Percentiles rank a stretch among this genome's conserved stretches.
These are phyloP conservation scores for Xanthoconium separans DNA, from an alignment of 1,284 basidiomycete species.

Conservation along the genomic window DNA sequence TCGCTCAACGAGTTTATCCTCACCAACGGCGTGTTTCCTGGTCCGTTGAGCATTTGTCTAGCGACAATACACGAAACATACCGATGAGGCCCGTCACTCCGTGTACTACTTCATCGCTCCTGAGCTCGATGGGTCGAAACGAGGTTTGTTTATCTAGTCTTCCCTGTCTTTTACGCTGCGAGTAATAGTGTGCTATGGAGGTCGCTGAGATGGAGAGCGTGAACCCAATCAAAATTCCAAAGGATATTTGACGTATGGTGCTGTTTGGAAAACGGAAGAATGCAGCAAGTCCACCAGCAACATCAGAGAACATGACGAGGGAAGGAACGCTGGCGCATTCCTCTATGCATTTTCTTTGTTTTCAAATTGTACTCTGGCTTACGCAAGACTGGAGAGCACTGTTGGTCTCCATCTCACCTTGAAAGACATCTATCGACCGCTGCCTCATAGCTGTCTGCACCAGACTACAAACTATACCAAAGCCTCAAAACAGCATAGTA, in stretches of 20 bases:
- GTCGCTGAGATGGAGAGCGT: constrained; percentile 67
- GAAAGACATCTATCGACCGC: too few relatives aligned
- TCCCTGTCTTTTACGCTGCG: constrained; percentile 41
- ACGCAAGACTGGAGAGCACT: too few relatives aligned
- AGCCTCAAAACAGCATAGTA: too few relatives aligned
- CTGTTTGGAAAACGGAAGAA: constrained; percentile 40
- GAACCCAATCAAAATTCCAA: constrained; percentile 69
- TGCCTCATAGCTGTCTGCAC: too few relatives aligned
- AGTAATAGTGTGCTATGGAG: constrained; percentile 49
- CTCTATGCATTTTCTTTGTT: too few relatives aligned
- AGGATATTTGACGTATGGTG: constrained; percentile 49
- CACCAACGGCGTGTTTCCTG: constrained; percentile 93
- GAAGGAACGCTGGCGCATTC: too few relatives aligned
- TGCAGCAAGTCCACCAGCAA: constrained; percentile 14
- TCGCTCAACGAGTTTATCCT: constrained; percentile 91
- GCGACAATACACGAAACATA: constrained; percentile 32
- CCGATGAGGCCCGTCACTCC: constrained; percentile 86
- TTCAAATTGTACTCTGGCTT: too few relatives aligned
- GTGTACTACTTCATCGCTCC: constrained; percentile 70
- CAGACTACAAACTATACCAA: too few relatives aligned
- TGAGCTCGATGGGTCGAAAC: constrained; percentile 68
- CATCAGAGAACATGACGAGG: constrained; percentile 24
- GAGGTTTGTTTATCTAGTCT: constrained; percentile 39
- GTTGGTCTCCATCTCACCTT: too few relatives aligned
- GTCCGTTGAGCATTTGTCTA: neutral